phyloP scores from a whole-genome alignment of 345 rosid species.

The Ricinus communis region DNA sequence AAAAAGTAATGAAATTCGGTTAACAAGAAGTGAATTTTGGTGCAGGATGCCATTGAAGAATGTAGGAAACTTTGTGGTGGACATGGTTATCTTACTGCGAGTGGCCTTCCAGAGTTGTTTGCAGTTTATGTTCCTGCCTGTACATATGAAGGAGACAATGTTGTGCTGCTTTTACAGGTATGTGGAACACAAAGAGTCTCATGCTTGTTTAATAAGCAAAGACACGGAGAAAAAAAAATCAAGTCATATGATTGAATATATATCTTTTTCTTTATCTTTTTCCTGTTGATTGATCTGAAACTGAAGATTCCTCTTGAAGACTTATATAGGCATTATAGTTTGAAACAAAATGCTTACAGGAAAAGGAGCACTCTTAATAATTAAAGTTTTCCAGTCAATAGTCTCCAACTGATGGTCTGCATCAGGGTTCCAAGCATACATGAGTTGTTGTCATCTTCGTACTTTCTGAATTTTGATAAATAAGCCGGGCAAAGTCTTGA shows the following conservation, averaged over 20 bases:
- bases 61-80: constrained; percentile 99
- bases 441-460: not conserved
- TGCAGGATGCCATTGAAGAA: constrained; percentile 97
- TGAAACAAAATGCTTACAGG: not conserved
- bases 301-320: not conserved
- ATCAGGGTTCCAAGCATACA: not conserved
- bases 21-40: constrained; percentile 9
- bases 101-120: constrained; percentile 97
- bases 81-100: constrained; percentile 89
- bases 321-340: not conserved
- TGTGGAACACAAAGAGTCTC: constrained; percentile 2
- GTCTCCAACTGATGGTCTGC: not conserved
- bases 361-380: not conserved
- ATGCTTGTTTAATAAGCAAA: not conserved
- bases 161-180: constrained; percentile 90
- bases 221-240: not conserved
- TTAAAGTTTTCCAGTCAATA: not conserved
- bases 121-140: constrained; percentile 96
- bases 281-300: not conserved
- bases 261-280: too few species aligned
- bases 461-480: not conserved
- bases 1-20: not conserved
- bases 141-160: constrained; percentile 97
- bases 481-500: not conserved
- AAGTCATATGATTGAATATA: not conserved